Base-by-base conservation (phyloP, 768 basidiomycete genomes). In the Austroboletus eburneus region DNA sequence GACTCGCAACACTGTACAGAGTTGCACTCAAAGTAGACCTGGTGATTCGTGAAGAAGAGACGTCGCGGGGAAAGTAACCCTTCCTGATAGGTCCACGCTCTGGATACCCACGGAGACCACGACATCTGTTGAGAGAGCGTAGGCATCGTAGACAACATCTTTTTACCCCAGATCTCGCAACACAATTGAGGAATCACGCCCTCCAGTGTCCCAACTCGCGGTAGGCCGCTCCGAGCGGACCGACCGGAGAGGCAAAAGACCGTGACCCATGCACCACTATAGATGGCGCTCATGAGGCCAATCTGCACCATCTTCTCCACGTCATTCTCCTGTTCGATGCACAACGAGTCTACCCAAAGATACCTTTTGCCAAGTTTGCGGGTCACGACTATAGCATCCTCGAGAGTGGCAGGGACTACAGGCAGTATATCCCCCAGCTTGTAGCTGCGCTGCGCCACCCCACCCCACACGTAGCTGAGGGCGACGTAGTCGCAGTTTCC, bases 71-170 rank as follows among this genome's bases (percentile, higher is more conserved):
- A 62, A 24, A 57, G 47, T 10, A 59, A 13, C 1, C 50, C 49
- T 29, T 57, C 59, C 29, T 53, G 54, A 39, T 17, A 62, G 6
- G 51, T 57, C 59, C 52, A 57, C 3, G 50, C 52, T 34, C 57
- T 45, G 2, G 34, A 36, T 0, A 2, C 34, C 55, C 60, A 62
- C 3, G 20, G 32, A 4, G 55, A 61, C 37, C 41, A 16, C 13
- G 39, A 36, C 14, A 49, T 18, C n/a, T 48, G 36, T 7, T 40
- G 35, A 10, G 20, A 8, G 14, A 56, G 43, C 0, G 43, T 43
- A n/a, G 50, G 56, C 53, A 49, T 57, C 4, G 32, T 8, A 8
- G 56, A 48, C 14, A 54, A 23, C 9, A 27, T 27, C 27, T 27
- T n/a, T 41, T 43, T 49, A 1, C 46, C 50, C 32, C 47, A 12